A percentile compares a stretch with the other conserved stretches of the same genome.
Evolutionary conservation across 2,329 filamentous ascomycete genomes (phyloP).

Genomic region (Tolypocladium cylindrosporum): DNA sequence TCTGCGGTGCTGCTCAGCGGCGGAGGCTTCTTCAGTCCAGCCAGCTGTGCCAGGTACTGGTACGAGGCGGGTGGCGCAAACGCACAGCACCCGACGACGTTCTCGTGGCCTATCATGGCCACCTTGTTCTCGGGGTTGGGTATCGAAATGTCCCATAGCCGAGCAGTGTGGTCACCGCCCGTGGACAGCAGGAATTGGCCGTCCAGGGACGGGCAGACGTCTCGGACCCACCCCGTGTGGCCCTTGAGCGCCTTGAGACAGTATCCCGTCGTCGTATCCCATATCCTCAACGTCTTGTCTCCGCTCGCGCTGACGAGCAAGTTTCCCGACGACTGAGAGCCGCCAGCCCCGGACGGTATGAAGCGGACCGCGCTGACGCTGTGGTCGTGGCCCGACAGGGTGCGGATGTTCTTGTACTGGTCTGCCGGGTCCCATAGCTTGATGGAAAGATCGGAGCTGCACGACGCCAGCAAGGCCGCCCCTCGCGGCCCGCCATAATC

Average conservation of each 20-base stretch:
- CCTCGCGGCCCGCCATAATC: conserved; percentile 83
- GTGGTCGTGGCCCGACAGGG: conserved; percentile 85
- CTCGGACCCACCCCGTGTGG: conserved; percentile 79
- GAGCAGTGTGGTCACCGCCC: conserved; percentile 69
- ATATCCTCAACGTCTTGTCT: conserved; percentile 75
- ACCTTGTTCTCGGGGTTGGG: conserved; percentile 58
- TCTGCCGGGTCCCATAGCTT: conserved; percentile 90
- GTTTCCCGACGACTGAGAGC: conserved; percentile 69
- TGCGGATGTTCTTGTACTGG: conserved; percentile 89
- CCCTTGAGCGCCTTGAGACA: conserved; percentile 78
- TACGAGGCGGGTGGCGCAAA: conserved; percentile 77
- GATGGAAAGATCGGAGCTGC: conserved; percentile 79
- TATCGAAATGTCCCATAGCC: conserved; percentile 73
- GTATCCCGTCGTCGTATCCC: conserved; percentile 86
- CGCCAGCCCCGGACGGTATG: conserved; percentile 70
- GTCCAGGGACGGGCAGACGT: conserved; percentile 73
- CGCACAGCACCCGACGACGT: conserved; percentile 75
- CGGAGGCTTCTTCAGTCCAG: conserved; percentile 76
- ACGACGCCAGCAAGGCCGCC: conserved; percentile 51
- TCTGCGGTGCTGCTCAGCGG: conserved; percentile 66
- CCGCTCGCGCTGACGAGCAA: conserved; percentile 75
- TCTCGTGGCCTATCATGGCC: conserved; percentile 75
- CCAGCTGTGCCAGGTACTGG: conserved; percentile 62
- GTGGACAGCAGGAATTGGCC: conserved; percentile 73
- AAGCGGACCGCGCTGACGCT: conserved; percentile 81